Conservation (phyloP, 202 grass and related monocot species). For the Panicum hallii region DNA sequence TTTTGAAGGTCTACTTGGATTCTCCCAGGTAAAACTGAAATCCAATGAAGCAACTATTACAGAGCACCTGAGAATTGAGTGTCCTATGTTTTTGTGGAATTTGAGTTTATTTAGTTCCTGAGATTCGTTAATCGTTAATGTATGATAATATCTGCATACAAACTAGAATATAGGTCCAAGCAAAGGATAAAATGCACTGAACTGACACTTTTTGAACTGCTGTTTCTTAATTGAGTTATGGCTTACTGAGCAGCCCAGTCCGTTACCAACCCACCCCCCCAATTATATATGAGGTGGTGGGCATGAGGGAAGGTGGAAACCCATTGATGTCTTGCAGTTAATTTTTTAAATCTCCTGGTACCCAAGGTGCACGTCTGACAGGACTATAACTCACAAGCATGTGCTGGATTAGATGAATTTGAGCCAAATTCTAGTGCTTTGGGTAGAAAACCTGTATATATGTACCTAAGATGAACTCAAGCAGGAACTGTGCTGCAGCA, state of each 20-base stretch:
- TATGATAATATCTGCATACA: slow-evolving; percentile 5
- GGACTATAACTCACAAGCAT: background rate
- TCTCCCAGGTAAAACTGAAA: slow-evolving; percentile 77
- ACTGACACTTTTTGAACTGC: background rate
- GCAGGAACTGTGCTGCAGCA: too few relatives aligned
- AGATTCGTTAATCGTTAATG: background rate
- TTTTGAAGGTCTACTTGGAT: slow-evolving; percentile 83
- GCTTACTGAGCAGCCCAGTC: too few relatives aligned
- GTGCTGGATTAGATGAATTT: too few relatives aligned
- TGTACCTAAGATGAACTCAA: too few relatives aligned
- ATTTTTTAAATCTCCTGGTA: background rate
- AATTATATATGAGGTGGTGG: too few relatives aligned
- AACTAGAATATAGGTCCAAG: slow-evolving; percentile 4
- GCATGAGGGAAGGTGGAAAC: background rate
- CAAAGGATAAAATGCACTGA: slow-evolving; percentile 8
- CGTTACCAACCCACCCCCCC: too few relatives aligned
- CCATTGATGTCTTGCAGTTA: background rate
- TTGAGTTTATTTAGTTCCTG: background rate
- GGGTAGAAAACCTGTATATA: too few relatives aligned
- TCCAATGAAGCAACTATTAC: background rate
- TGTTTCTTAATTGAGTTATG: background rate
- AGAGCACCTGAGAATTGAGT: background rate
- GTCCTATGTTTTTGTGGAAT: too few relatives aligned
- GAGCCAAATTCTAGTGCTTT: too few relatives aligned
- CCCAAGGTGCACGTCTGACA: background rate